phyloP scores from a whole-genome alignment of 2,329 filamentous ascomycete species.

The Neonectria neomacrospora region DNA sequence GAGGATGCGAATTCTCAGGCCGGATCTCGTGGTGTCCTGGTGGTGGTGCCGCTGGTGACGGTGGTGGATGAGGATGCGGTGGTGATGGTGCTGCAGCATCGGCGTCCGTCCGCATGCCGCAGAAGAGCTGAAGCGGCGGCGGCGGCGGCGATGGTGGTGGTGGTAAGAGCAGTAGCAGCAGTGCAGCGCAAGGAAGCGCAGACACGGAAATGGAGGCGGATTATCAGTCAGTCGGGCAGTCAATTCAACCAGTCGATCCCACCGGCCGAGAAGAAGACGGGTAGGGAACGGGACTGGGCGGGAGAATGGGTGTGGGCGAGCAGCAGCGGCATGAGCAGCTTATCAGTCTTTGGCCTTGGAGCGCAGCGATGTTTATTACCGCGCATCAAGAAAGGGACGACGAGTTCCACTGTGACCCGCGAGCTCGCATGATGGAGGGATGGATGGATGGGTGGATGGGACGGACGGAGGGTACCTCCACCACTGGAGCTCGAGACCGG shows the following conservation, averaged over 20 bases:
- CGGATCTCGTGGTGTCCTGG: conserved; percentile 37
- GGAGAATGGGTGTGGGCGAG: conserved; percentile 39
- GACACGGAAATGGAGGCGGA: conserved; percentile 24
- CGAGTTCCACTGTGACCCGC: conserved; percentile 28
- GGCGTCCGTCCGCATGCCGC: conserved; percentile 33
- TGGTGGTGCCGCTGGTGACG: conserved; percentile 34
- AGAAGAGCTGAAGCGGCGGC: conserved; percentile 24
- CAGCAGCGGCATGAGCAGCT: conserved; percentile 44
- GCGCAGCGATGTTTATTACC: conserved; percentile 34
- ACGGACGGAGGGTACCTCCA: conserved; percentile 12
- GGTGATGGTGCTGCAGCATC: conserved; percentile 35
- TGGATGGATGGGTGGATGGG: conserved; percentile 19
- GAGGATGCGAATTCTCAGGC: conserved; percentile 37
- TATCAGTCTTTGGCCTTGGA: conserved; percentile 44
- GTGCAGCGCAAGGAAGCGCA: conserved; percentile 18
- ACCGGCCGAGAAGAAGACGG: conserved; percentile 32
- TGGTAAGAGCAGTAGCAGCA: conserved; percentile 27
- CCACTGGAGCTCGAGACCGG: conserved; percentile 11
- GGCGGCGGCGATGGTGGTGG: conserved; percentile 5
- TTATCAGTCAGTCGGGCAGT: conserved; percentile 29
- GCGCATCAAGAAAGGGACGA: conserved; percentile 27
- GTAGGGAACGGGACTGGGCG: conserved; percentile 38
- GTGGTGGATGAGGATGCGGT: conserved; percentile 27
- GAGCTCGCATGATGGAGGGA: conserved; percentile 30
- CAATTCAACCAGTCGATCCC: conserved; percentile 28